These are phyloP conservation scores for Gnetum montanum DNA, from an alignment of 75 land plant genomes.

Conservation along the genomic window DNA sequence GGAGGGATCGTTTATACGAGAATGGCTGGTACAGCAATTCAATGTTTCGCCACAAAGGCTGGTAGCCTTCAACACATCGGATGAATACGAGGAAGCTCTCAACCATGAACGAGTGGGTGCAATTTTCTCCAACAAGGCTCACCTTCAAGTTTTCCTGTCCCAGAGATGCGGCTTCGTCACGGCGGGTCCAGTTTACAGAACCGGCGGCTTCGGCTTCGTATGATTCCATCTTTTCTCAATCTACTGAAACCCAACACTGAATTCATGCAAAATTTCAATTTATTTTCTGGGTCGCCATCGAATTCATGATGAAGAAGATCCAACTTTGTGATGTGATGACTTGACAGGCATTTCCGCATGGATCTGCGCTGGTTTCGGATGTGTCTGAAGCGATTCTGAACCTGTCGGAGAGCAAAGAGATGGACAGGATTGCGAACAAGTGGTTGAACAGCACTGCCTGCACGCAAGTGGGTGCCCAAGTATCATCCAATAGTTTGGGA, in stretches of 20 bases:
- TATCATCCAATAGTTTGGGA: constrained; percentile 10
- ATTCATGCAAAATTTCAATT: too few species aligned
- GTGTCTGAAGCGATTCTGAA: constrained; percentile 33
- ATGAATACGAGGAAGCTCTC: constrained; percentile 35
- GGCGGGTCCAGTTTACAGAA: constrained; percentile 19
- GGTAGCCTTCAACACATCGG: constrained; percentile 9
- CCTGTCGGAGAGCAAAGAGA: constrained; percentile 22
- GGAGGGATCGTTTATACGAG: constrained; percentile 24
- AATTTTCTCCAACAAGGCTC: constrained; percentile 53
- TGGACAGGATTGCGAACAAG: constrained; percentile 9
- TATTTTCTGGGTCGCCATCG: too few species aligned
- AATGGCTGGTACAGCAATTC: constrained; percentile 26
- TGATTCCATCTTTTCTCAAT: constrained; percentile 16
- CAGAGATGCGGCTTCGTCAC: constrained; percentile 28
- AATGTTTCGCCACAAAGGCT: constrained; percentile 21
- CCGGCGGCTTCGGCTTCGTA: constrained; percentile 49
- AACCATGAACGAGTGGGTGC: constrained; percentile 44
- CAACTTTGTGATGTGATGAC: too few species aligned
- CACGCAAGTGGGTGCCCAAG: constrained; percentile 1
- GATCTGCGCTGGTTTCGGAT: constrained; percentile 32
- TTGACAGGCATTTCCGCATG: constrained; percentile 36
- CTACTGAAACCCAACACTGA: background rate
- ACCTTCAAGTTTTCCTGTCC: constrained; percentile 43
- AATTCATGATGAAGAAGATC: too few species aligned
- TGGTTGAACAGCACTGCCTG: constrained; percentile 17